Conservation (phyloP, 2,329 filamentous ascomycete genomes). For the Arthrobotrys iridis region DNA sequence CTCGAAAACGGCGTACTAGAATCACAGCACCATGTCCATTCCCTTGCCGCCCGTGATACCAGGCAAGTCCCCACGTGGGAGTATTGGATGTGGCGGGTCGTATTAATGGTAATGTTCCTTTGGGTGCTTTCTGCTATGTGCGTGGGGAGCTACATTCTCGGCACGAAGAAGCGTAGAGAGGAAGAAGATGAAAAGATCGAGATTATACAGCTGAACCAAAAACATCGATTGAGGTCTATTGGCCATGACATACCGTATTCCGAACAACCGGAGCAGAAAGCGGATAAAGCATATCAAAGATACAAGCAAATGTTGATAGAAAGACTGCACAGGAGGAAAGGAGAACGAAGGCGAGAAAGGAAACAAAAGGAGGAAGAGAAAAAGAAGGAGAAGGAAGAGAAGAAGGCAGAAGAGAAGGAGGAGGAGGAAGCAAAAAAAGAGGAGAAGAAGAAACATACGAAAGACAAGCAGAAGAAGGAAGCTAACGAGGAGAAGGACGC, state of each 20-base stretch:
- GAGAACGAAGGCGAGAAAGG: neutral
- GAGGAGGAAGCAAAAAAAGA: neutral
- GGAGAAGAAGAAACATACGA: neutral
- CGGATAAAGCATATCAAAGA: slow-evolving; percentile 8
- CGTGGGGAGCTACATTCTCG: neutral
- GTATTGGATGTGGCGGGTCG: slow-evolving; percentile 18
- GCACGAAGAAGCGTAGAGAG: neutral
- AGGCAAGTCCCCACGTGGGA: neutral
- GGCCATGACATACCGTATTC: neutral
- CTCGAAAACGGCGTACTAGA: too few relatives aligned
- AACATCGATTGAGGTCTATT: neutral
- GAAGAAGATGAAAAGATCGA: slow-evolving; percentile 8
- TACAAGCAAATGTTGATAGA: neutral
- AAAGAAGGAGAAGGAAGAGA: neutral
- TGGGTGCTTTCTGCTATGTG: slow-evolving; percentile 10
- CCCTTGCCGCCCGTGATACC: neutral
- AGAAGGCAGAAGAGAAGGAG: neutral
- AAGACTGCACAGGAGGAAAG: neutral
- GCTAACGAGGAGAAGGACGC: neutral
- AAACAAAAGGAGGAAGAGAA: neutral
- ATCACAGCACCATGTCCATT: neutral
- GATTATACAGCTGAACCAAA: slow-evolving; percentile 2
- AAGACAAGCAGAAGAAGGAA: too few relatives aligned
- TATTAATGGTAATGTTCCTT: neutral
- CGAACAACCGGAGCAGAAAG: neutral